Evolutionary conservation across 164 flowering plant genomes (phyloP), one percentile per base, ranked within the genome.

Genomic region (Annona cherimola): DNA sequence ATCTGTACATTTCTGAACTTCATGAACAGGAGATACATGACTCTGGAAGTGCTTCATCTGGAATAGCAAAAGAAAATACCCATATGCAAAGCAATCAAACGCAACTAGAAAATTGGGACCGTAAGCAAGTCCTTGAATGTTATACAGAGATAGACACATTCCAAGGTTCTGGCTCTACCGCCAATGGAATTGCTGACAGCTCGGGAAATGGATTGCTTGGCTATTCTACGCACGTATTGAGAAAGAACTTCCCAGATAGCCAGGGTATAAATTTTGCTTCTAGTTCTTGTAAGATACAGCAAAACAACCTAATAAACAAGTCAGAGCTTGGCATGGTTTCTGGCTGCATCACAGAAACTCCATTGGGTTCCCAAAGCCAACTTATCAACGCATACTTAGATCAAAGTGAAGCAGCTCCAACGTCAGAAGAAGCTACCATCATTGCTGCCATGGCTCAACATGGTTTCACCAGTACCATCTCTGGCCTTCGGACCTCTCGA

Each of bases 381-480:
- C 16, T 55, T 39, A 14, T 20, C 6, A 20, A 67, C 16, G 14
- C 50, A 40, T 61, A 5, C 26, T 20, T 41, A 42, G 69, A 73
- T 64, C 66, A 39, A 50, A 44, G 2, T 41, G 70, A 35, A 67
- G 70, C 8, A 9, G 59, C 26, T 44, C 45, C 45, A 42, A n/a
- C 44, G 43, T 16, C 14, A n/a, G 39, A 40, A 63, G 81, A 74
- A 63, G 79, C 76, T 67, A 75, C 63, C 40, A 69, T 87, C 45
- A 73, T 76, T 73, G 80, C 80, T 20, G 75, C 74, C 1, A 75
- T 88, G 26, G 80, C 74, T 8, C 86, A 84, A 70, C 55, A 72
- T 72, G 91, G 87, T 57, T 71, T 62, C 12, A 71, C 81, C 40
- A 76, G 70, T 77, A 79, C 88, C 59, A 45, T 86, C 43, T 45